phyloP scores from a whole-genome alignment of 768 basidiomycete species.

The Psilocybe azurescens region DNA sequence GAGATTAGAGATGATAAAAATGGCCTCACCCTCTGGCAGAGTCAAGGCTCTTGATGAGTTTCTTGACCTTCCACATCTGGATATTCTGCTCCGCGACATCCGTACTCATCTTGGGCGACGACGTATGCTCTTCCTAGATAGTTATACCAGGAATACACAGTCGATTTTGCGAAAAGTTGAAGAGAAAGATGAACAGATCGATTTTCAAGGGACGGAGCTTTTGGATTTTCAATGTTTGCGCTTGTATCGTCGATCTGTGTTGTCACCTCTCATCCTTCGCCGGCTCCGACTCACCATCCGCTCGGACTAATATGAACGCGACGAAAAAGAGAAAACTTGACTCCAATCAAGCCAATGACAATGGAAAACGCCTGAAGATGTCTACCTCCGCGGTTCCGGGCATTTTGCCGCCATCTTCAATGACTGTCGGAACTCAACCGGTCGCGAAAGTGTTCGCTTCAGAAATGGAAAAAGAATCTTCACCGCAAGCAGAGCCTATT shows the following conservation, averaged over 20 bases:
- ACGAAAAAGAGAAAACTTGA: constrained; percentile 46
- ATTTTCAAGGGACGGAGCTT: constrained; percentile 25
- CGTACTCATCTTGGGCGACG: constrained; percentile 72
- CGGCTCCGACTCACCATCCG: constrained; percentile 20
- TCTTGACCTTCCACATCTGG: constrained; percentile 98
- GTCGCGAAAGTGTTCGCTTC: neutral
- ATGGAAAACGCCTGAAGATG: constrained; percentile 40
- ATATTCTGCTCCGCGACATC: constrained; percentile 93
- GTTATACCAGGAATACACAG: constrained; percentile 31
- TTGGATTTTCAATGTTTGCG: constrained; percentile 38
- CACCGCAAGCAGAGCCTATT: neutral
- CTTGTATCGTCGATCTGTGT: constrained; percentile 27
- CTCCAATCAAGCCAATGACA: constrained; percentile 22
- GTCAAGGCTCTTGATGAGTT: constrained; percentile 98
- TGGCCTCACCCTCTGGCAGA: constrained; percentile 79
- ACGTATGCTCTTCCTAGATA: constrained; percentile 35
- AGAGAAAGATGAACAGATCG: constrained; percentile 31
- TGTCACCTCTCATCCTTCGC: constrained; percentile 14
- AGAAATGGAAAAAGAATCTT: neutral
- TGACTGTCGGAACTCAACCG: neutral
- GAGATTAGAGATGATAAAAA: constrained; percentile 10
- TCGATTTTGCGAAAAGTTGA: constrained; percentile 21
- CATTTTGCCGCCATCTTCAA: neutral
- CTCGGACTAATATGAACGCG: constrained; percentile 20
- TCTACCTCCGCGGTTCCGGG: constrained; percentile 17